A percentile compares a stretch with the other conserved stretches of the same genome.
phyloP scores from a whole-genome alignment of 2,329 filamentous ascomycete genomes.

The Trichophyton verrucosum region DNA sequence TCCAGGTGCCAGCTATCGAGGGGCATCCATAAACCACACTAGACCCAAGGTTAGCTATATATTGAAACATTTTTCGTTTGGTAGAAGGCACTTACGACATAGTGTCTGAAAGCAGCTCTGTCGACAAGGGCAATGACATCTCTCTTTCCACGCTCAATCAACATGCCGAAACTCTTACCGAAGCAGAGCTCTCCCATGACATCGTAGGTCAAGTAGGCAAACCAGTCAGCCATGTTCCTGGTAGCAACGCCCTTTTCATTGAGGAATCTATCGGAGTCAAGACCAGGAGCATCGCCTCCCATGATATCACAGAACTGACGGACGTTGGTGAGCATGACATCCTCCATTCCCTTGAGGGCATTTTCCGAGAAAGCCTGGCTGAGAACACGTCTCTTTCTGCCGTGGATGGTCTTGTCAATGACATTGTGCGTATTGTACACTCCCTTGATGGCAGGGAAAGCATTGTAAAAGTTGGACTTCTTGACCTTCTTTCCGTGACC shows the following conservation, averaged over 20 bases:
- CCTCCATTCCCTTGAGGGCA: conserved; percentile 16
- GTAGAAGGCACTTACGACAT: conserved; percentile 32
- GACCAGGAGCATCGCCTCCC: conserved; percentile 13
- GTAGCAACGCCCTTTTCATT: conserved; percentile 9
- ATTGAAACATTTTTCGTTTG: conserved; percentile 40
- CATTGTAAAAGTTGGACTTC: conserved; percentile 23
- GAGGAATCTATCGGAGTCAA: conserved; percentile 8
- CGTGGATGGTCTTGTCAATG: conserved; percentile 16
- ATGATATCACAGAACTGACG: conserved; percentile 12
- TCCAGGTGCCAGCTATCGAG: conserved; percentile 13
- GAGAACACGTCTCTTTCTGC: conserved; percentile 18
- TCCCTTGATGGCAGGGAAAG: conserved; percentile 28
- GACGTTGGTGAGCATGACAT: conserved; percentile 14
- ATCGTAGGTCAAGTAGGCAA: conserved; percentile 24
- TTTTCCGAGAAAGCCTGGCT: conserved; percentile 22
- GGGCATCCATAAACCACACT: conserved; percentile 15
- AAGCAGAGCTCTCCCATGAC: conserved; percentile 27
- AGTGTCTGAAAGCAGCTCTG: conserved; percentile 49
- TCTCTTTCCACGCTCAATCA: conserved; percentile 37
- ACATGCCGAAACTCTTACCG: conserved; percentile 30
- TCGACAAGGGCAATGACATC: conserved; percentile 57
- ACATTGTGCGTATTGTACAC: conserved; percentile 16
- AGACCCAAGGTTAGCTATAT: conserved; percentile 8
- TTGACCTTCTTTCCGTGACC: conserved; percentile 18
- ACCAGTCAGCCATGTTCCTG: conserved; percentile 22